Evolutionary conservation across 345 rosid species (phyloP), one percentile per base, ranked within the genome.

Genomic region (Aethionema arabicum): DNA sequence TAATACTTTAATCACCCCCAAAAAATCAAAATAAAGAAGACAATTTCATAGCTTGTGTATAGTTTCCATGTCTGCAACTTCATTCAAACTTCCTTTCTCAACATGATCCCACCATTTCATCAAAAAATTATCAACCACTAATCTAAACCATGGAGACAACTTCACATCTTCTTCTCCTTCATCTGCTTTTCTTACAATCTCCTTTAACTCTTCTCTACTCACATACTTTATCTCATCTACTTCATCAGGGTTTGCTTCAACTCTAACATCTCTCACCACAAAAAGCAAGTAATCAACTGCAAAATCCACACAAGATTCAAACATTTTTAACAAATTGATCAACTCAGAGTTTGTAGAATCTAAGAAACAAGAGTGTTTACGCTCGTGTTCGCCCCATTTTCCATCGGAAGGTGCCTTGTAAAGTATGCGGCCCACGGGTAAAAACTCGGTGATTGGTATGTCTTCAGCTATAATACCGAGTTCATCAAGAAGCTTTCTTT

Each of bases 331-430:
- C 4, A 13, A 4, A 5, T 29, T 43, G 27, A 36, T 14, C 42
- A 14, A 33, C 8, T 2, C 7, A 3, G 5, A 44, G 52, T 39
- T 8, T 32, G 63, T 42, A 8, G 53, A 59, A 46, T 59, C 39
- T 31, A 38, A 37, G 40, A 32, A 14, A 61, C 7, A 39, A 12
- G 39, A 50, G 8, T 32, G 11, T 49, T 77, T 82, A 92, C 99
- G 84, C 85, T 92, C 96, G 63, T 92, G 99, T 78, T 92, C 97
- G 42, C 97, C 98, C 97, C 98, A 92, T 68, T 85, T 87, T 58
- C 97, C 97, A 66, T 89, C 99, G 44, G 97, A 92, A 77, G 98
- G 91, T 42, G 97, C 97, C 83, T 89, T 92, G 79, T 92, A 92
- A 27, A 85, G 86, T 1, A 89, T 85, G 45, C 98, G 88, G n/a